These are phyloP conservation scores for Phaeoacremonium minimum DNA, from an alignment of 2,329 filamentous ascomycete genomes.

Conservation along the genomic window DNA sequence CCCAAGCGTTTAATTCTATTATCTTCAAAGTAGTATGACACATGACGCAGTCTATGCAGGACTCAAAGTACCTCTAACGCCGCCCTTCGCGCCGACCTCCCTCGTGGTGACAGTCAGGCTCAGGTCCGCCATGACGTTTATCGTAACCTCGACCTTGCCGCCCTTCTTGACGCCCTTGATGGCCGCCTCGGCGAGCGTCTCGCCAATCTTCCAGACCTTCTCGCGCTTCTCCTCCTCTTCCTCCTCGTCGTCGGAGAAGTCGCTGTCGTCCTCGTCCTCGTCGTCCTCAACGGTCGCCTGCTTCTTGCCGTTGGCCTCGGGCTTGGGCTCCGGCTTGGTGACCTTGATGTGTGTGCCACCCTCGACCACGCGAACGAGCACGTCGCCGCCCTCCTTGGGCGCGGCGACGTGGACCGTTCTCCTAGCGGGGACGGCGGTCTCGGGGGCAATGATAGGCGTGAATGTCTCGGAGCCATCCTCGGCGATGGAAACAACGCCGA, in stretches of 20 bases:
- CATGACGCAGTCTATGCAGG: too few relatives aligned
- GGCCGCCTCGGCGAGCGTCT: conserved; percentile 77
- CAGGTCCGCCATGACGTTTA: conserved; percentile 81
- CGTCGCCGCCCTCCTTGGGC: conserved; percentile 78
- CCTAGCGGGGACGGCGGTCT: conserved; percentile 87
- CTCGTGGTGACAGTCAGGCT: conserved; percentile 74
- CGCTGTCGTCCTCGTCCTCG: conserved; percentile 62
- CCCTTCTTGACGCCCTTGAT: conserved; percentile 82
- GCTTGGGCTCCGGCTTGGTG: conserved; percentile 78
- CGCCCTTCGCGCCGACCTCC: conserved; percentile 83
- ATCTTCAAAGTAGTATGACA: too few relatives aligned
- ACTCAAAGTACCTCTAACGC: conserved; percentile 65
- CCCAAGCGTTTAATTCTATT: too few relatives aligned
- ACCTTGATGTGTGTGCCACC: conserved; percentile 89
- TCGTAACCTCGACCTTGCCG: conserved; percentile 87
- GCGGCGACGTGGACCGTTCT: conserved; percentile 74
- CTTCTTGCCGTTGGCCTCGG: conserved; percentile 55
- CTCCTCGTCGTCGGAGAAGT: conserved; percentile 63
- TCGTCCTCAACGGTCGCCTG: conserved; percentile 57
- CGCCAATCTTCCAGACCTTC: conserved; percentile 88
- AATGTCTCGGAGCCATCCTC: conserved; percentile 62
- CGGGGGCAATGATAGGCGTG: conserved; percentile 73
- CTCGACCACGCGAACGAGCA: conserved; percentile 84
- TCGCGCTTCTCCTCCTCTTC: conserved; percentile 85
- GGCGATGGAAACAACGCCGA: conserved; percentile 73